Evolutionary conservation across 176 grass and related monocot species (phyloP).

Genomic region (Alopecurus myosuroides): DNA sequence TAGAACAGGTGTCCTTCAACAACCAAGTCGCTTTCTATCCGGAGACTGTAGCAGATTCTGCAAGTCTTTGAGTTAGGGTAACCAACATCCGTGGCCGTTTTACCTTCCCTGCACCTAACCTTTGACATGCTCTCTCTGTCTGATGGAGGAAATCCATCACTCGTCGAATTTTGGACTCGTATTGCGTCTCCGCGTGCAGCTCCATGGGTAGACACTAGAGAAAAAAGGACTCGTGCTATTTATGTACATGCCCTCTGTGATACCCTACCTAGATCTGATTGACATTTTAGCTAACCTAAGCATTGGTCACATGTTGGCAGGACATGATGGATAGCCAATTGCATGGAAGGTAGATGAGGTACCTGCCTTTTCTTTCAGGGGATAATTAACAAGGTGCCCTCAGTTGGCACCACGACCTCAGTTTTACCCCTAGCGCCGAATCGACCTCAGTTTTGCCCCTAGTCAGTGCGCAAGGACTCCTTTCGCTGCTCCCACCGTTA

Average conservation of each 20-base stretch:
- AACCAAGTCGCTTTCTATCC: slow-evolving; percentile 20
- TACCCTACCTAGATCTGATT: slow-evolving; percentile 25
- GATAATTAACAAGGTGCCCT: too few species aligned
- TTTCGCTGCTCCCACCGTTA: too few species aligned
- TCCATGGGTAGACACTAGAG: background rate
- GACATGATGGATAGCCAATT: background rate
- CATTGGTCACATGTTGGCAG: slow-evolving; percentile 11
- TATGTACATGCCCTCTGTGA: background rate
- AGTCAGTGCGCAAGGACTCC: too few species aligned
- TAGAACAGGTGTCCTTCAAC: slow-evolving; percentile 18
- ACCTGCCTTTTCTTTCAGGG: background rate
- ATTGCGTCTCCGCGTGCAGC: background rate
- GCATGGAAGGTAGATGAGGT: background rate
- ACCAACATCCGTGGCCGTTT: slow-evolving; percentile 30
- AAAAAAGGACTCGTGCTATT: background rate
- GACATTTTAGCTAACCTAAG: slow-evolving; percentile 40
- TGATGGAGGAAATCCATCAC: slow-evolving; percentile 7
- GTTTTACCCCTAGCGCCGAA: too few species aligned
- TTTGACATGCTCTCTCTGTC: slow-evolving; percentile 39
- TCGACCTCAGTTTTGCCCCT: too few species aligned
- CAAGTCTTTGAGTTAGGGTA: slow-evolving; percentile 35
- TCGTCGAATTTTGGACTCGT: slow-evolving; percentile 13
- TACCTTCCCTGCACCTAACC: slow-evolving; percentile 41
- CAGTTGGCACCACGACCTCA: too few species aligned
- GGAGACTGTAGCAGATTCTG: slow-evolving; percentile 6